Evolutionary conservation across 1,139 yeast genomes (phyloP).

Genomic region (Yamadazyma friedrichii): DNA sequence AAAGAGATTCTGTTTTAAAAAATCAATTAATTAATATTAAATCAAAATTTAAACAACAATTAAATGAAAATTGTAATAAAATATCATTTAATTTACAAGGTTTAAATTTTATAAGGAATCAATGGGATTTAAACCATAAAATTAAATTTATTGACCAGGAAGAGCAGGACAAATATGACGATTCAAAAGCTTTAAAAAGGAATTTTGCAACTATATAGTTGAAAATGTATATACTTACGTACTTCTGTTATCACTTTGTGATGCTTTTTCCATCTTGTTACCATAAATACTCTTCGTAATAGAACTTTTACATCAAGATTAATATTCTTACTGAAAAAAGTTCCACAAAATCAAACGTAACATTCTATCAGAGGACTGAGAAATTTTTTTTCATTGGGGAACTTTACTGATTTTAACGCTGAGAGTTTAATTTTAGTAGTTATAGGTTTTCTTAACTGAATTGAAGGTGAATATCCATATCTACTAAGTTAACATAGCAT

Average conservation of each 20-base stretch:
- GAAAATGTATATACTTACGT: not conserved
- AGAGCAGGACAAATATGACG: slow-evolving; percentile 55
- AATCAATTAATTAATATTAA: slow-evolving; percentile 60
- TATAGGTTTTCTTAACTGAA: no score
- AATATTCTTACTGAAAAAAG: not conserved
- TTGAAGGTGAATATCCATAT: no score
- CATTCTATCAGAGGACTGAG: not conserved
- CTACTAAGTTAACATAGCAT: no score
- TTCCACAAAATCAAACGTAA: not conserved
- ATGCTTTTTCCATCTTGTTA: no score
- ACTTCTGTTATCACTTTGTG: no score
- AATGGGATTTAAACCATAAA: slow-evolving; percentile 78
- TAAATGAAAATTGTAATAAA: slow-evolving; percentile 52
- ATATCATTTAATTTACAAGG: slow-evolving; percentile 92
- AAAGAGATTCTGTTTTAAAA: slow-evolving; percentile 61
- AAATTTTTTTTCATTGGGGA: not conserved
- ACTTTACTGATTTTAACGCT: not conserved
- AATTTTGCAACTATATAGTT: slow-evolving; percentile 45
- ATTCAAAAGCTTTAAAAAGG: slow-evolving; percentile 64
- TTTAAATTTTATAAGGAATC: slow-evolving; percentile 64
- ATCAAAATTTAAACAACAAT: slow-evolving; percentile 51
- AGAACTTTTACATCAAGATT: not conserved
- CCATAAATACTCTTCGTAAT: no score
- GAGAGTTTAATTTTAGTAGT: not conserved
- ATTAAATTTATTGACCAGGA: slow-evolving; percentile 72